These are phyloP conservation scores for Lentinula guzmanii DNA, from an alignment of 768 basidiomycete genomes.

Conservation along the genomic window DNA sequence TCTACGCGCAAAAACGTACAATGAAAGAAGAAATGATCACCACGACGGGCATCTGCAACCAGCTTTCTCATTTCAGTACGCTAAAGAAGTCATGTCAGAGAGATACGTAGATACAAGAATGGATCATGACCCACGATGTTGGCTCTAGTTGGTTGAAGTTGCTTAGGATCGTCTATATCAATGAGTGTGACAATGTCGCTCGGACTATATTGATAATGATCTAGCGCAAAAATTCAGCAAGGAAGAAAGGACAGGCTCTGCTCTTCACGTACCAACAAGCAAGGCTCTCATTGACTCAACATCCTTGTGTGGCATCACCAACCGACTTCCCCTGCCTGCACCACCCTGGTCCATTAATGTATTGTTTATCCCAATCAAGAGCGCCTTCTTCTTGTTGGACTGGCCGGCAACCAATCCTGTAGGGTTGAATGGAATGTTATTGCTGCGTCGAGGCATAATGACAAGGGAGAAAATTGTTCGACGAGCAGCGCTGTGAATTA, in stretches of 20 bases:
- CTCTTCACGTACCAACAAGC: constrained; percentile 26
- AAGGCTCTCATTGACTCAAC: constrained; percentile 25
- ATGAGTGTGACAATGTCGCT: constrained; percentile 38
- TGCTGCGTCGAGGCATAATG: not conserved
- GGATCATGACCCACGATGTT: constrained; percentile 35
- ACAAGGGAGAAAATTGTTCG: not conserved
- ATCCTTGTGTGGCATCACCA: constrained; percentile 33
- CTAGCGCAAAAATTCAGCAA: constrained; percentile 17
- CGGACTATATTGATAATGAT: constrained; percentile 28
- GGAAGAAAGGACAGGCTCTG: not conserved
- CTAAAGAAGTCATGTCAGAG: constrained; percentile 18
- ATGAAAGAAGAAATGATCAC: constrained; percentile 53
- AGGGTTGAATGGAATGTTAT: not conserved
- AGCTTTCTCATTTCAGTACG: constrained; percentile 35
- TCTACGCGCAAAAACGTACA: constrained; percentile 28
- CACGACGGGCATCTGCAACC: constrained; percentile 34
- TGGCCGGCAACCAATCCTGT: not conserved
- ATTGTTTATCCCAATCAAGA: constrained; percentile 32
- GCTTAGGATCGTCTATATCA: constrained; percentile 25
- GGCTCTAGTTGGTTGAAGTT: constrained; percentile 31
- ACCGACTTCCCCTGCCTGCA: constrained; percentile 9
- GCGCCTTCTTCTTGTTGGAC: constrained; percentile 21
- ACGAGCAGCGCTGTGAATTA: not conserved
- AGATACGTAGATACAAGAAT: not conserved
- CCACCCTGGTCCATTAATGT: constrained; percentile 9